A percentile compares a stretch with the other conserved stretches of the same genome.
phyloP scores from a whole-genome alignment of 2,329 filamentous ascomycete species.

The Penicillium janthinellum region DNA sequence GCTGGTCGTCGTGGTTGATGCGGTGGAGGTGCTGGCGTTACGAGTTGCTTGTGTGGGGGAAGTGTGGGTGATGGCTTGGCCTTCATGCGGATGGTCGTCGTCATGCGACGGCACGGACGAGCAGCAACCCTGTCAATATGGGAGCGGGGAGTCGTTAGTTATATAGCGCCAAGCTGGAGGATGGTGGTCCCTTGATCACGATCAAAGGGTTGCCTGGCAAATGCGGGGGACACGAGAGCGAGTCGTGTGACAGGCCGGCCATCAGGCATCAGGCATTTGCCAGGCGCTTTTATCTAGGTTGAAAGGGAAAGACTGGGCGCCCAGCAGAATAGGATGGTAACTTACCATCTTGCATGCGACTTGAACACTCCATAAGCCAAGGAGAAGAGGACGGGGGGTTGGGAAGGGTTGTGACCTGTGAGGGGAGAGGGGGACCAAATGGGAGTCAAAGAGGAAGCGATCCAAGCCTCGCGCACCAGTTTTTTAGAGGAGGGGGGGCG shows the following conservation, averaged over 20 bases:
- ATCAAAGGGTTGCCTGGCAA: not conserved
- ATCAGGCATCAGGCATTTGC: conserved; percentile 12
- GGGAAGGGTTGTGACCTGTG: not conserved
- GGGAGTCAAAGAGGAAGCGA: not conserved
- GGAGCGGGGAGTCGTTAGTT: conserved; percentile 8
- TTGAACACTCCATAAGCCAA: conserved; percentile 31
- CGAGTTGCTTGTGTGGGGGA: conserved; percentile 24
- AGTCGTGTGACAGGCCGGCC: not conserved
- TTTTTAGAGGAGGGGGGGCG: not conserved
- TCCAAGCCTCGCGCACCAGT: conserved; percentile 1
- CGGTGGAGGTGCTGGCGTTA: conserved; percentile 15
- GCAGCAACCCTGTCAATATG: conserved; percentile 41
- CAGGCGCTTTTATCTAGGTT: not conserved
- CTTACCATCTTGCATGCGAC: conserved; percentile 41
- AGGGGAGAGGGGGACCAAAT: conserved; percentile 10
- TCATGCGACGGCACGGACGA: conserved; percentile 39
- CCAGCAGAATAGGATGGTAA: not conserved
- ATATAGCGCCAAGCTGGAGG: not conserved
- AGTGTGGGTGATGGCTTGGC: conserved; percentile 29
- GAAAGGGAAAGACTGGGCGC: not conserved
- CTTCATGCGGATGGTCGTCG: conserved; percentile 26
- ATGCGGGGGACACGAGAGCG: not conserved
- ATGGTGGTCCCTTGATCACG: not conserved
- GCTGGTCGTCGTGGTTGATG: conserved; percentile 14
- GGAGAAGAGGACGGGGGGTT: conserved; percentile 10